Conservation (phyloP, 1,284 basidiomycete genomes). For the Melampsora allii-populina region DNA sequence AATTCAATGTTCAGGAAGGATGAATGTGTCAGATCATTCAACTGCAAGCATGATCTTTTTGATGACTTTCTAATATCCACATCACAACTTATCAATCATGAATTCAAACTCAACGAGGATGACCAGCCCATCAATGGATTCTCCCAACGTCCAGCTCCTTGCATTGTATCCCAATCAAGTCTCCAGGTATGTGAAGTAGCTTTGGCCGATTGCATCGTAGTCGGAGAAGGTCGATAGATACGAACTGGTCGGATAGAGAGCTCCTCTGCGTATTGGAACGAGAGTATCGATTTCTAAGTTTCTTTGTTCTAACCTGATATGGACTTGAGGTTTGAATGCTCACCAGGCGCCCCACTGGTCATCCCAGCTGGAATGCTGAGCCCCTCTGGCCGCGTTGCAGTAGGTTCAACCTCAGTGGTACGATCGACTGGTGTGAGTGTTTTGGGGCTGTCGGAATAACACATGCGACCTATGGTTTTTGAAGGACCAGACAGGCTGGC, state of each 20-base stretch:
- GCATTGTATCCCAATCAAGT: slow-evolving; percentile 89
- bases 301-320: not conserved
- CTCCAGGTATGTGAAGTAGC: slow-evolving; percentile 85
- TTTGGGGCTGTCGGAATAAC: slow-evolving; percentile 12
- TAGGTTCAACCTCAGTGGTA: slow-evolving; percentile 1
- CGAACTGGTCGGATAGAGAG: slow-evolving; percentile 81
- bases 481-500: not conserved
- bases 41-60: not conserved
- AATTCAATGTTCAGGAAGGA: slow-evolving; percentile 9
- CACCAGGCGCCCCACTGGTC: slow-evolving; percentile 42
- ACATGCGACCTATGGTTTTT: slow-evolving; percentile 2
- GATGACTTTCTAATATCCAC: too few species aligned
- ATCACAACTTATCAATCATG: slow-evolving; percentile 51
- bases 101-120: slow-evolving; percentile 61
- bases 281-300: not conserved
- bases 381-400: not conserved
- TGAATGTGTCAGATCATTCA: not conserved
- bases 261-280: slow-evolving; percentile 60
- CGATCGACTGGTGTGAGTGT: slow-evolving; percentile 7
- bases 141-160: slow-evolving; percentile 89
- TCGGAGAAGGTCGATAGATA: slow-evolving; percentile 89
- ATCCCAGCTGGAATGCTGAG: slow-evolving; percentile 29
- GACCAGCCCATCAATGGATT: slow-evolving; percentile 99
- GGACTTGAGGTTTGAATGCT: not conserved
- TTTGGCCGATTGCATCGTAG: slow-evolving; percentile 90